phyloP scores from a whole-genome alignment of 2,329 filamentous ascomycete genomes.

The Botrytis medusae region DNA sequence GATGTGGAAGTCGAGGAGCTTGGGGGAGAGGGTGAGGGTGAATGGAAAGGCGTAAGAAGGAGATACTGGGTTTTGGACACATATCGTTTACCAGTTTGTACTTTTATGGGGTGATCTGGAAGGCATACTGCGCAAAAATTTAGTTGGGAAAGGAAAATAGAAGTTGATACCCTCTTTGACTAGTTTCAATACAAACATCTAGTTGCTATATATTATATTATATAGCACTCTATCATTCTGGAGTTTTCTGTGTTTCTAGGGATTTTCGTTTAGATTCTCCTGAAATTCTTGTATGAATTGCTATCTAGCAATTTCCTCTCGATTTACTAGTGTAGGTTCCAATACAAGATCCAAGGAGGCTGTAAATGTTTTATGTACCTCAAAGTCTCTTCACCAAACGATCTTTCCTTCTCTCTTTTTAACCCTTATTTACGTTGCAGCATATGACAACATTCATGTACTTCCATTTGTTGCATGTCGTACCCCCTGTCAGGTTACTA shows the following conservation, averaged over 20 bases:
- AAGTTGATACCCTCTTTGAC: background rate
- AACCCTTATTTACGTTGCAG: background rate
- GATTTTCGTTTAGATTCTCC: background rate
- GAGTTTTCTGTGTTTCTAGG: background rate
- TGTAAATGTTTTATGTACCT: background rate
- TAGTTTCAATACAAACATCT: background rate
- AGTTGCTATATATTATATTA: background rate
- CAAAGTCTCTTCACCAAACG: background rate
- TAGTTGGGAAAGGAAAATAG: background rate
- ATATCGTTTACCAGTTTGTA: constrained; percentile 74
- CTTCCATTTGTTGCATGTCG: background rate
- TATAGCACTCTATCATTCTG: background rate
- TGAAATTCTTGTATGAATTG: background rate
- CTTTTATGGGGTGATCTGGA: constrained; percentile 53
- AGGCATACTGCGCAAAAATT: background rate
- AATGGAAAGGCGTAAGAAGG: constrained; percentile 86
- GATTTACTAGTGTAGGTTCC: background rate
- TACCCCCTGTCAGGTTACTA: background rate
- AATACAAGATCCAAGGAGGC: accelerated
- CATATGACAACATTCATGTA: background rate
- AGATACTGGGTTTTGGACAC: constrained; percentile 86
- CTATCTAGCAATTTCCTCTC: background rate
- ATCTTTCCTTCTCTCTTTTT: background rate
- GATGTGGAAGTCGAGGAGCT: constrained; percentile 67
- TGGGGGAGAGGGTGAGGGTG: constrained; percentile 64